These are phyloP conservation scores for Hygrophoropsis aurantiaca DNA, from an alignment of 768 basidiomycete genomes.

Conservation along the genomic window DNA sequence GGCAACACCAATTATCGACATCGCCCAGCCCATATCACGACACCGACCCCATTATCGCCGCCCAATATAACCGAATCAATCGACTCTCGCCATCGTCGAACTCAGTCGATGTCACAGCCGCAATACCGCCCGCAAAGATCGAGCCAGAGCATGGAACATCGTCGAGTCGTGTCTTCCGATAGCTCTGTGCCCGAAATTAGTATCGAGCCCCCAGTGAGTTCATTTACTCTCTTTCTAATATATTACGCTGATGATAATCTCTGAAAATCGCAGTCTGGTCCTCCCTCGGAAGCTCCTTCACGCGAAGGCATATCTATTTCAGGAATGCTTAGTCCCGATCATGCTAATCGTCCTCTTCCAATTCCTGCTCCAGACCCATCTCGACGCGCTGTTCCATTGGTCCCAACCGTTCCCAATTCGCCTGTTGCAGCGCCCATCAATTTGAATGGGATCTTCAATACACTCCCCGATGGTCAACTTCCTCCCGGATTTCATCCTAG, in stretches of 20 bases:
- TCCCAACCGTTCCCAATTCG: constrained; percentile 14
- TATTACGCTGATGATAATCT: neutral
- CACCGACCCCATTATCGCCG: constrained; percentile 27
- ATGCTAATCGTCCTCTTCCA: constrained; percentile 27
- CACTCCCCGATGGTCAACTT: constrained; percentile 8
- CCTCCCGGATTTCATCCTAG: constrained; percentile 12
- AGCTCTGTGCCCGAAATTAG: constrained; percentile 34
- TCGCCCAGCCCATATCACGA: constrained; percentile 19
- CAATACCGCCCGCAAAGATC: constrained; percentile 18
- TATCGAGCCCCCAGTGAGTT: constrained; percentile 29
- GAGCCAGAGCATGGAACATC: constrained; percentile 9
- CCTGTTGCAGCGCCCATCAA: constrained; percentile 6
- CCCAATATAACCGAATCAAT: constrained; percentile 12
- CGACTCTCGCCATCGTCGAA: constrained; percentile 17
- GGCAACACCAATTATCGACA: constrained; percentile 10
- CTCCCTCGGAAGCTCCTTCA: constrained; percentile 31
- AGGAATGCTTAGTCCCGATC: constrained; percentile 29
- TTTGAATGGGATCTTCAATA: constrained; percentile 16
- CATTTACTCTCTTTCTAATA: neutral
- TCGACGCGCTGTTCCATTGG: constrained; percentile 8
- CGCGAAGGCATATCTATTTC: constrained; percentile 10
- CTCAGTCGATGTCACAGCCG: constrained; percentile 17
- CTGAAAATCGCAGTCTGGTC: constrained; percentile 20
- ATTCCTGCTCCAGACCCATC: constrained; percentile 17
- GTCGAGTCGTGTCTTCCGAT: constrained; percentile 27